These are phyloP conservation scores for Botrytis squamosa DNA, from an alignment of 2,329 filamentous ascomycete genomes.

Conservation along the genomic window DNA sequence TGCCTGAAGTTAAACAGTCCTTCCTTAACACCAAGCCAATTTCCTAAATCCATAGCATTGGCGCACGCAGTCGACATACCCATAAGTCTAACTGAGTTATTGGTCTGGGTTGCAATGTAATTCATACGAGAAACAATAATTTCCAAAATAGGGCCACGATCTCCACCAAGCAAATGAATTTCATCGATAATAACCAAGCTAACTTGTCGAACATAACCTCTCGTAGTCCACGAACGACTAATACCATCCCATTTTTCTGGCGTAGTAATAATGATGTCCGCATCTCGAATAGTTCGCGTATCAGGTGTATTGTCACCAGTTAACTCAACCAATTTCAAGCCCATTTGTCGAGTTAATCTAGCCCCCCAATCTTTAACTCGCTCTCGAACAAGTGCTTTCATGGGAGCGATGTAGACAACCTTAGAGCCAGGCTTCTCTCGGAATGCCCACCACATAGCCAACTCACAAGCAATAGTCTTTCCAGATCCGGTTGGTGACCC, in stretches of 20 bases:
- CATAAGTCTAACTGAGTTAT: conserved; percentile 81
- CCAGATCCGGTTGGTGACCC: conserved; percentile 96
- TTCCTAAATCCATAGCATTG: conserved; percentile 89
- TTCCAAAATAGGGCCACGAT: conserved; percentile 94
- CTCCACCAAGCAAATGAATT: conserved; percentile 94
- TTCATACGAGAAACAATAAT: conserved; percentile 97
- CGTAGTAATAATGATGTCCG: conserved; percentile 96
- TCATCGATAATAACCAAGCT: conserved; percentile 97
- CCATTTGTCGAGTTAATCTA: conserved; percentile 77
- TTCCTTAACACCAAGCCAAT: conserved; percentile 96
- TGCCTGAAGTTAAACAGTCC: conserved; percentile 96
- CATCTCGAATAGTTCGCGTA: conserved; percentile 89
- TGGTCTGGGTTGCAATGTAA: conserved; percentile 93
- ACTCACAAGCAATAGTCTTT: conserved; percentile 92
- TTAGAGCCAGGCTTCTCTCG: conserved; percentile 91
- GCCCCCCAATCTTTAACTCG: conserved; percentile 92
- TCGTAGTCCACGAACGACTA: conserved; percentile 96
- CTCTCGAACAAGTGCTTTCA: conserved; percentile 97
- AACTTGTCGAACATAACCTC: conserved; percentile 92
- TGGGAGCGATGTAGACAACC: conserved; percentile 97
- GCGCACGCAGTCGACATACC: conserved; percentile 99
- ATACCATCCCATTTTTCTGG: conserved; percentile 99
- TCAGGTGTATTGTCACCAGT: conserved; percentile 98
- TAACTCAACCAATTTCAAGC: conserved; percentile 87
- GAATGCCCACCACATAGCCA: conserved; percentile 99